Evolutionary conservation across 2,329 filamentous ascomycete genomes (phyloP), one percentile per base, ranked within the genome.

Genomic region (Curvularia lunata): DNA sequence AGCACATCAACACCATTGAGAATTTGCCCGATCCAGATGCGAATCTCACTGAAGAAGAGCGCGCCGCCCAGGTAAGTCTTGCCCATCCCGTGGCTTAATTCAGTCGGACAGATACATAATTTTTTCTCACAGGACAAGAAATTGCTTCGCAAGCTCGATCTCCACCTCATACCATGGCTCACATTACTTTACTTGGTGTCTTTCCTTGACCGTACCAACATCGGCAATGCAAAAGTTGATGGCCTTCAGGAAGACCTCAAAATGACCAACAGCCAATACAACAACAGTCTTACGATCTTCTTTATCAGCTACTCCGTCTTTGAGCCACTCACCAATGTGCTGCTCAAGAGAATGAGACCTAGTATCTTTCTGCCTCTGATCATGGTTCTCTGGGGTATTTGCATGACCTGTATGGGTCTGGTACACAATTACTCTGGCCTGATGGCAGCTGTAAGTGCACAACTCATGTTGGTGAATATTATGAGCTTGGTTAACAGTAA

Each of bases 301-400:
- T 96, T 96, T 79, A 83, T 96, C 48, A 92, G 90, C 0, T 97
- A 97, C 73, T 84, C 90, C 2, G 77, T 92, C 32, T 92, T 91
- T 62, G 91, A 95, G 74, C 86, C 87, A 0, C 68, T 92, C 42
- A 92, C 91, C 58, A 96, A 96, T 73, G 81, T 94, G 46, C 77
- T 96, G 23, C 86, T 96, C 58, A 96, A 96, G 78, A 84, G 83
- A 18, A 79, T 91, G 60, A 84, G 87, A 1, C 92, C 92, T 0
- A 91, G 88, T 38, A 78, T 93, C 52, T 97, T 96, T 72, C 86
- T 96, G 54, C 90, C 92, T 2, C 80, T 84, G 30, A 96, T 96
- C 70, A 96, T 97, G 89, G 83, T 85, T 6, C 58, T 52, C 62
- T 69, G 64, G 90, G 90, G 90, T 2, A 78, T 83, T 9, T 83